phyloP scores from a whole-genome alignment of 768 basidiomycete species.

The Hericium rajendrae region DNA sequence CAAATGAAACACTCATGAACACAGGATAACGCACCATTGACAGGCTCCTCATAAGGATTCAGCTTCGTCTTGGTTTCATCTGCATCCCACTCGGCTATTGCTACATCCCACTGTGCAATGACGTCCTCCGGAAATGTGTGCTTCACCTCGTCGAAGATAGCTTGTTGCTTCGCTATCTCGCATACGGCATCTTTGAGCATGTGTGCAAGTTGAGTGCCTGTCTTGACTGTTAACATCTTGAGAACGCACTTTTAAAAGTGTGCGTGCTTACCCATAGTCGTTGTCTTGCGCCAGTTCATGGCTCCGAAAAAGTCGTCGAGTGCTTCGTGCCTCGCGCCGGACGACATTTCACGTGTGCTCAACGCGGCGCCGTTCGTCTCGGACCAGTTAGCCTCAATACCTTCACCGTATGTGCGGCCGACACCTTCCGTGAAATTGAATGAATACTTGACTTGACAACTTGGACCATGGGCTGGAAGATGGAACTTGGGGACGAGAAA shows the following conservation, averaged over 20 bases:
- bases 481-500: constrained; percentile 11
- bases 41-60: neutral
- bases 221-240: too few species aligned
- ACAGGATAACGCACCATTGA: neutral
- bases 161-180: neutral
- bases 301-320: neutral
- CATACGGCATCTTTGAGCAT: neutral
- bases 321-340: neutral
- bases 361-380: neutral
- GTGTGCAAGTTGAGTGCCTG: neutral
- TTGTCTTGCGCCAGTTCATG: neutral
- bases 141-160: neutral
- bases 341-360: neutral
- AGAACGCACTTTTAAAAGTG: neutral
- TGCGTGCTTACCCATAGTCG: neutral
- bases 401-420: too few species aligned
- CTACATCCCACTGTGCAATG: neutral
- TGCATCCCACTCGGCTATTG: neutral
- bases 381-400: too few species aligned
- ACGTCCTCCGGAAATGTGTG: neutral
- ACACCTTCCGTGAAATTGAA: too few species aligned
- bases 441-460: constrained; percentile 14
- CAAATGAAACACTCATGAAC: too few species aligned
- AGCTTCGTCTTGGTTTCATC: neutral
- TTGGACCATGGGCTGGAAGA: constrained; percentile 16